A percentile compares a stretch with the other conserved stretches of the same genome.
These are phyloP conservation scores for Pterulicium gracile DNA, from an alignment of 1,284 basidiomycete species.

Conservation along the genomic window DNA sequence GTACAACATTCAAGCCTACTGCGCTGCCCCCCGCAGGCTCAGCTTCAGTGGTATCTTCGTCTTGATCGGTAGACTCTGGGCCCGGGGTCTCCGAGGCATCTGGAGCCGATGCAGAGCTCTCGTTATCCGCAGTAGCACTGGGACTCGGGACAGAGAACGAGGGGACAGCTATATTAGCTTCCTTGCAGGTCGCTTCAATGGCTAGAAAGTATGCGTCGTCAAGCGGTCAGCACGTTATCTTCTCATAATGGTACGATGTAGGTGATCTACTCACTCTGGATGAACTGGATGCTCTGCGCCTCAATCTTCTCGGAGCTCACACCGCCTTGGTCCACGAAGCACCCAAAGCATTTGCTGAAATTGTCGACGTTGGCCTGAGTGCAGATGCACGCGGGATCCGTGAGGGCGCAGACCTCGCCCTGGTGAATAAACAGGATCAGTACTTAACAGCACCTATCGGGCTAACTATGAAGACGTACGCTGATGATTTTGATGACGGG, in stretches of 20 bases:
- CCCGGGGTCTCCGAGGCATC: too few species aligned
- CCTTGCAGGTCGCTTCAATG: neutral
- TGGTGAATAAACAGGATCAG: neutral
- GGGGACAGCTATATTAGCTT: neutral
- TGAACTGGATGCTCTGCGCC: neutral
- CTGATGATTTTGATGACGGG: neutral
- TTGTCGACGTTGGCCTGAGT: neutral
- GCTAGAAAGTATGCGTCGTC: neutral
- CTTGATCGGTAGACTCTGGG: too few species aligned
- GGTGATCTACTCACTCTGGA: neutral
- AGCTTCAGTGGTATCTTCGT: too few species aligned
- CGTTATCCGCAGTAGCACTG: too few species aligned
- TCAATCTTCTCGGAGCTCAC: neutral
- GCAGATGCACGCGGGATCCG: neutral
- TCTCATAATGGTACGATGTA: neutral
- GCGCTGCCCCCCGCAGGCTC: too few species aligned
- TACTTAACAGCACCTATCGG: neutral
- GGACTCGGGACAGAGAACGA: slow-evolving; percentile 1
- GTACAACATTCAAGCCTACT: too few species aligned
- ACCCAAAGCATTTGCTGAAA: neutral
- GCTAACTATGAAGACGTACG: neutral
- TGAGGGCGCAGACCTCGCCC: neutral
- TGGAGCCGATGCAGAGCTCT: too few species aligned
- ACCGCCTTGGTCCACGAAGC: neutral
- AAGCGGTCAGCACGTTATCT: too few species aligned